Evolutionary conservation across 2,329 filamentous ascomycete genomes (phyloP).

Genomic region (Paracorniculantispora psalliotae): DNA sequence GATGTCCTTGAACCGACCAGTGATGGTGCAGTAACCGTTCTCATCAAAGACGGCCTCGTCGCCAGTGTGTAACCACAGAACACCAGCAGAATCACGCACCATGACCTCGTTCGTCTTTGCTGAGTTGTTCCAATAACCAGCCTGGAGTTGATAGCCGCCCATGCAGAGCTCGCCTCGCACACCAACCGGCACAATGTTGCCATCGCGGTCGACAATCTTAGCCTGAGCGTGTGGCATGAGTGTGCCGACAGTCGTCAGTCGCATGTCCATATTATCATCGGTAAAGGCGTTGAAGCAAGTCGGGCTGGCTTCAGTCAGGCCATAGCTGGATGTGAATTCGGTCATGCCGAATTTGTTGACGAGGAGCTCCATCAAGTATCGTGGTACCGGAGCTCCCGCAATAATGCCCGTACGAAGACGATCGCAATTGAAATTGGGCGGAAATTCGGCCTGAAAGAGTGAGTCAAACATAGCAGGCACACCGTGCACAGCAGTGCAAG

Average conservation of each 20-base stretch:
- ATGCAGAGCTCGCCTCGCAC: constrained; percentile 70
- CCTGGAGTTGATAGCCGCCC: constrained; percentile 70
- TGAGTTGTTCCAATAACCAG: constrained; percentile 63
- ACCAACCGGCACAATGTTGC: constrained; percentile 62
- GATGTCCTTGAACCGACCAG: constrained; percentile 73
- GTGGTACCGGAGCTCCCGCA: constrained; percentile 71
- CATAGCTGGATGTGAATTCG: constrained; percentile 66
- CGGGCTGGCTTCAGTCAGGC: constrained; percentile 72
- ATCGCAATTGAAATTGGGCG: constrained; percentile 39
- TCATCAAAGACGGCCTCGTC: constrained; percentile 66
- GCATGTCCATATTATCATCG: constrained; percentile 60
- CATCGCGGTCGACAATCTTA: constrained; percentile 69
- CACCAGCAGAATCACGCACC: constrained; percentile 46
- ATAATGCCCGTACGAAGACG: constrained; percentile 71
- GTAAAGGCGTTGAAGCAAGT: constrained; percentile 79
- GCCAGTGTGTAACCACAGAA: constrained; percentile 61
- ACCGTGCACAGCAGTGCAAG: constrained; percentile 71
- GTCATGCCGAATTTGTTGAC: constrained; percentile 68
- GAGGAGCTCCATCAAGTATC: constrained; percentile 68
- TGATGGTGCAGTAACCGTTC: constrained; percentile 66
- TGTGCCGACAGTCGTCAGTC: constrained; percentile 69
- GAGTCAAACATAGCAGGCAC: constrained; percentile 83
- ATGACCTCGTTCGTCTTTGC: constrained; percentile 65
- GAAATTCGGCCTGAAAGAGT: constrained; percentile 44
- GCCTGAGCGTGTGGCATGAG: constrained; percentile 70